Percentiles rank a stretch among this genome's conserved stretches.
Evolutionary conservation across 352 stramenopile genomes (phyloP).

Genomic region (Phytopythium vexans): DNA sequence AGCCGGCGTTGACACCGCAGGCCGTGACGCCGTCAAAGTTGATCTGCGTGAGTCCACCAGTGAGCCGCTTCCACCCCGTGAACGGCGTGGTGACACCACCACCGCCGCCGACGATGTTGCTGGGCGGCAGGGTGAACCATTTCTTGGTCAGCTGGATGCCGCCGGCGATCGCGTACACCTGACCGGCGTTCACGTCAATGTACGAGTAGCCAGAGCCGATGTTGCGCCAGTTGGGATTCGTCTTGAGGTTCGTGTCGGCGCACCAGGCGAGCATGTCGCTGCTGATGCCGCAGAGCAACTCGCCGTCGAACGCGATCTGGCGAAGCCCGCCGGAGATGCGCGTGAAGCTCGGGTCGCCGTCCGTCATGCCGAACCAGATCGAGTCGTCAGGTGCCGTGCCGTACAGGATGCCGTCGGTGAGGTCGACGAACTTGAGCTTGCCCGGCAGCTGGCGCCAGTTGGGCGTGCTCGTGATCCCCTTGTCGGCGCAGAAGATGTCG

Average conservation of each 20-base stretch:
- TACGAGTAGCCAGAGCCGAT: constrained; percentile 6
- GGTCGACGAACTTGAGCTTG: constrained; percentile 14
- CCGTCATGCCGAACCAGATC: constrained; percentile 16
- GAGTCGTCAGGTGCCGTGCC: constrained; percentile 19
- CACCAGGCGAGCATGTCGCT: constrained; percentile 1
- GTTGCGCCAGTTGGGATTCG: constrained; percentile 4
- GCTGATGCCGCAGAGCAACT: constrained; percentile 16
- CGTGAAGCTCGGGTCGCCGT: constrained; percentile 10
- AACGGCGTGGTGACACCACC: too few relatives aligned
- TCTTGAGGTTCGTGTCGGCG: constrained; percentile 3
- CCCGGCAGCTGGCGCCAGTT: constrained; percentile 11
- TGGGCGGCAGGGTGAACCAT: too few relatives aligned
- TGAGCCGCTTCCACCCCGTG: constrained; percentile 7
- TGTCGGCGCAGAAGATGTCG: constrained; percentile 7
- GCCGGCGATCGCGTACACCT: not conserved
- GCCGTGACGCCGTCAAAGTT: constrained; percentile 13
- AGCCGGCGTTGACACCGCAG: constrained; percentile 10
- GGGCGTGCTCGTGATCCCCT: constrained; percentile 8
- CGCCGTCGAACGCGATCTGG: constrained; percentile 19
- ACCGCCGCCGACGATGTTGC: too few relatives aligned
- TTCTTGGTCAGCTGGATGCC: not conserved
- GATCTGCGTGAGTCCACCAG: constrained; percentile 6
- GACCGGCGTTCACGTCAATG: too few relatives aligned
- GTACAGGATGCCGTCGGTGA: constrained; percentile 13
- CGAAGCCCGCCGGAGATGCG: constrained; percentile 9